phyloP scores from a whole-genome alignment of 2,329 filamentous ascomycete genomes.

The Aspergillus persii region DNA sequence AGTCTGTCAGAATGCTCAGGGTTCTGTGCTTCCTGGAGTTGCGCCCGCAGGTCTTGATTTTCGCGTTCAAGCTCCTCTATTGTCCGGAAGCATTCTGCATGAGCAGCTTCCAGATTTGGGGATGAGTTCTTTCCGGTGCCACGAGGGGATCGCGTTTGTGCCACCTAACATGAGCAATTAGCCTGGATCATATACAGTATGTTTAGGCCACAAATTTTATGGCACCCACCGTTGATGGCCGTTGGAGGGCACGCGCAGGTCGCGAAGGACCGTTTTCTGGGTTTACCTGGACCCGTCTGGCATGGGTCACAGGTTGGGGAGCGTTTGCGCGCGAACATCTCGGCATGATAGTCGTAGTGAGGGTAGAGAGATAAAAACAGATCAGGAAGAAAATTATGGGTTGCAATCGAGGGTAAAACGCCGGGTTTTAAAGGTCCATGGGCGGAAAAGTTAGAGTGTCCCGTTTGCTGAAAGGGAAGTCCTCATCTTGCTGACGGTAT shows the following conservation, averaged over 20 bases:
- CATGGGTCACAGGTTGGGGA: not conserved
- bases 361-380: not conserved
- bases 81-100: not conserved
- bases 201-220: not conserved
- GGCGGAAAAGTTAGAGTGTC: not conserved
- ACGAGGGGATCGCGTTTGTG: not conserved
- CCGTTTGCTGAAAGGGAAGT: not conserved
- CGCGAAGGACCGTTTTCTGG: not conserved
- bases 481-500: not conserved
- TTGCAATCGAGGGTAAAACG: not conserved
- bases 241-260: not conserved
- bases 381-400: not conserved
- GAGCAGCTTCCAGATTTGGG: not conserved
- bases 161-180: not conserved
- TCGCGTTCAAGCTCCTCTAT: not conserved
- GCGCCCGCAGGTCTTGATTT: not conserved
- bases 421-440: not conserved
- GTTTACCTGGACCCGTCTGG: not conserved
- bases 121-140: not conserved
- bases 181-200: not conserved
- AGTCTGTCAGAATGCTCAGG: not conserved
- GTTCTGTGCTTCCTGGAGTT: not conserved
- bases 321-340: not conserved
- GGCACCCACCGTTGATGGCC: not conserved
- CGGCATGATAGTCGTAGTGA: not conserved